Conservation (phyloP, 73 alveolate genomes). For the Stentor coeruleus region DNA sequence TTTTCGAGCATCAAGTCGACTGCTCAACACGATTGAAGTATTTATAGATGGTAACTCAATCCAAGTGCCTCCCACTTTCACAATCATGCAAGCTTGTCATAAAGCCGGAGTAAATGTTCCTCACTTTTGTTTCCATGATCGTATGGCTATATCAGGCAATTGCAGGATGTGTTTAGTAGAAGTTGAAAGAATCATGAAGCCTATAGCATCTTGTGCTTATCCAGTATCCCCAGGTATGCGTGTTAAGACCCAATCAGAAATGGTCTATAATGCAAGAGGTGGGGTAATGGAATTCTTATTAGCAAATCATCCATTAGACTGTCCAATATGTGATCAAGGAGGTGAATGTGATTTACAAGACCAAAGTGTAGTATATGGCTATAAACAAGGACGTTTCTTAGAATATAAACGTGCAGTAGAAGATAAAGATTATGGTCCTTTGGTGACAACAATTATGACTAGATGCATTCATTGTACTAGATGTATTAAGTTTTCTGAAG, state of each 20-base stretch:
- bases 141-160: conserved; percentile 85
- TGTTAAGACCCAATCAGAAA: conserved; percentile 75
- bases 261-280: conserved; percentile 86
- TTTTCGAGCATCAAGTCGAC: neutral
- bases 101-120: conserved; percentile 56
- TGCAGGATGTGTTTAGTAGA: conserved; percentile 94
- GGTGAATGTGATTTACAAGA: conserved; percentile 95
- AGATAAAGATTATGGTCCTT: conserved; percentile 86
- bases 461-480: conserved; percentile 94
- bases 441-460: conserved; percentile 75
- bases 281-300: conserved; percentile 89
- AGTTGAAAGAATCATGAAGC: conserved; percentile 82
- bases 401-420: conserved; percentile 92
- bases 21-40: conserved; percentile 18
- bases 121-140: conserved; percentile 60
- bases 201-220: conserved; percentile 84
- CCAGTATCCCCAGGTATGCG: conserved; percentile 86
- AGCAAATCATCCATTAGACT: conserved; percentile 92
- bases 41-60: conserved; percentile 21
- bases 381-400: conserved; percentile 63
- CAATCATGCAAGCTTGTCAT: conserved; percentile 56
- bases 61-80: conserved; percentile 47
- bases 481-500: conserved; percentile 77
- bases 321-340: conserved; percentile 94
- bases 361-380: conserved; percentile 79